Conservation (phyloP, 176 grass and related monocot species). For the Raddia guianensis region DNA sequence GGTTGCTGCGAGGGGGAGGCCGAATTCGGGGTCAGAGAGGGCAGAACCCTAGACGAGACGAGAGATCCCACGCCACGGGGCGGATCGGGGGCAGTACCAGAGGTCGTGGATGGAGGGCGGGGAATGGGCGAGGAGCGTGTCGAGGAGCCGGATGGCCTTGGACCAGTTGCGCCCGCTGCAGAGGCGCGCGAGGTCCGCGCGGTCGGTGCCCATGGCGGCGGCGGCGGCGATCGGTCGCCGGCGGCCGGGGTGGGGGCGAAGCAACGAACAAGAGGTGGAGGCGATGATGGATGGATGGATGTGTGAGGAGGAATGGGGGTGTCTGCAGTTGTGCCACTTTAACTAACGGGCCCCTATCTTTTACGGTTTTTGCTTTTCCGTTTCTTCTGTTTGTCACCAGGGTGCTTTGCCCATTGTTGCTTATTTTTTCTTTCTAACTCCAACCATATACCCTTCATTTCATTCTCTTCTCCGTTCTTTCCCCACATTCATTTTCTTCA, state of each 20-base stretch:
- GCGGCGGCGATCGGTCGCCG: conserved; percentile 38
- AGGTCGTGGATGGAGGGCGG: conserved; percentile 92
- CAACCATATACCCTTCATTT: too few species aligned
- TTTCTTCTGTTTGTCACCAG: too few species aligned
- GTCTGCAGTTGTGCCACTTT: conserved; percentile 8
- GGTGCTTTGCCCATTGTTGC: too few species aligned
- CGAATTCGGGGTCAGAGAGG: conserved; percentile 1
- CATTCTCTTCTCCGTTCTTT: too few species aligned
- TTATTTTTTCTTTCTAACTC: too few species aligned
- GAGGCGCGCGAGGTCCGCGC: conserved; percentile 80
- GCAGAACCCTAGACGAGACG: conserved; percentile 13
- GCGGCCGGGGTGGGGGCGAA: conserved; percentile 9
- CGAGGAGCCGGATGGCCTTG: conserved; percentile 91
- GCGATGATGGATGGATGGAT: conserved; percentile 40
- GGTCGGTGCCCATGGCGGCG: conserved; percentile 53
- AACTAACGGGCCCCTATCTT: neutral
- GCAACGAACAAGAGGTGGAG: conserved; percentile 39
- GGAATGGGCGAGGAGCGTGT: conserved; percentile 64
- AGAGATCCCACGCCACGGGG: conserved; percentile 30
- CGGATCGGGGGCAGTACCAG: conserved; percentile 55
- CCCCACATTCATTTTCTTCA: too few species aligned
- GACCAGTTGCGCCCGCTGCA: conserved; percentile 89
- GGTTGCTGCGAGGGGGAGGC: conserved; percentile 63
- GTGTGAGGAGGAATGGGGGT: conserved; percentile 24
- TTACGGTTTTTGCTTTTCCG: neutral